A percentile compares a stretch with the other conserved stretches of the same genome.
These are phyloP conservation scores for Yamadazyma oceani DNA, from an alignment of 1,139 yeast genomes.

Conservation along the genomic window DNA sequence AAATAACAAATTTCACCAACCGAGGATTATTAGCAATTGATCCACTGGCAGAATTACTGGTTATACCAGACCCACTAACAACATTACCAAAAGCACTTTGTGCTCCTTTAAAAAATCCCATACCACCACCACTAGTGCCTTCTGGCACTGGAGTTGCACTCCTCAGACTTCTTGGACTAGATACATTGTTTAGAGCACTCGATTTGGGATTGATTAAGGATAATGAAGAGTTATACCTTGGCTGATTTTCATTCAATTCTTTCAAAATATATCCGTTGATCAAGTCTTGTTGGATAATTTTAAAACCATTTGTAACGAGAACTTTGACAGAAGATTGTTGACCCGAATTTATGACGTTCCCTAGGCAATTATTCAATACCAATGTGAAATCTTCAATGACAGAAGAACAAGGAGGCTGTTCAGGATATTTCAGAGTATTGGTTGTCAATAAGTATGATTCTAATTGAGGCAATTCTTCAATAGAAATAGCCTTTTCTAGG, in stretches of 20 bases:
- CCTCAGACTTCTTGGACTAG: conserved; percentile 28
- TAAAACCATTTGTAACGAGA: conserved; percentile 38
- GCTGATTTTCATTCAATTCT: conserved; percentile 56
- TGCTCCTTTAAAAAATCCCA: conserved; percentile 48
- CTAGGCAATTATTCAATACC: conserved; percentile 64
- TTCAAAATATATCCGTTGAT: conserved; percentile 44
- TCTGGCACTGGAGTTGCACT: conserved; percentile 40
- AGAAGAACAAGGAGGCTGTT: conserved; percentile 72
- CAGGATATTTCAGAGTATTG: conserved; percentile 31
- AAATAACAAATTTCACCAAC: conserved; percentile 50
- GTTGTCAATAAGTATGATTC: conserved; percentile 27
- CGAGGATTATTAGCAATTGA: conserved; percentile 25
- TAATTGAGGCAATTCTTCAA: conserved; percentile 70
- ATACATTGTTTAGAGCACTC: conserved; percentile 15
- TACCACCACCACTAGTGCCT: conserved; percentile 17
- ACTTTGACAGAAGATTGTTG: conserved; percentile 53
- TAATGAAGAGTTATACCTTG: conserved; percentile 48
- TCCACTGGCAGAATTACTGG: conserved; percentile 18
- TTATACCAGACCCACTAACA: conserved; percentile 32
- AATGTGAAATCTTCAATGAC: conserved; percentile 83
- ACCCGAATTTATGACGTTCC: conserved; percentile 62
- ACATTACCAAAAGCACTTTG: conserved; percentile 49
- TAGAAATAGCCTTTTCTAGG: conserved; percentile 74
- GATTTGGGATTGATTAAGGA: conserved; percentile 21
- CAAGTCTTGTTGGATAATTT: conserved; percentile 37